These are phyloP conservation scores for Graphiopsis chlorocephala DNA, from an alignment of 2,329 filamentous ascomycete genomes.

Conservation along the genomic window DNA sequence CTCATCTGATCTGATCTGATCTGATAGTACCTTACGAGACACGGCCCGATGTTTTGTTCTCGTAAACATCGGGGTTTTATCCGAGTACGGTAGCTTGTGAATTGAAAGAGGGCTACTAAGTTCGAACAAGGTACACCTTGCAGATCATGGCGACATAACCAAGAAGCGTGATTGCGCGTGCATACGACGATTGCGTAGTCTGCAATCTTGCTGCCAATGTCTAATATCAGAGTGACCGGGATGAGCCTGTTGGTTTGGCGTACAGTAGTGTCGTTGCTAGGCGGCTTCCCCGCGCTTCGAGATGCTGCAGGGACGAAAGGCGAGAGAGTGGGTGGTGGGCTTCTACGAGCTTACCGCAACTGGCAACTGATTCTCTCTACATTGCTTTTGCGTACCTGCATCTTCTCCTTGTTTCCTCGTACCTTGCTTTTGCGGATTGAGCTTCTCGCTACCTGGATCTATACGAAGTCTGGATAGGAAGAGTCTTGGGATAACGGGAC, in stretches of 20 bases:
- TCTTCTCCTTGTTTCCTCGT: neutral
- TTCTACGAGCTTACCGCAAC: constrained; percentile 1
- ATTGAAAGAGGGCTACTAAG: neutral
- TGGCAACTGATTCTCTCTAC: neutral
- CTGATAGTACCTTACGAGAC: neutral
- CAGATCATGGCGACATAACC: neutral
- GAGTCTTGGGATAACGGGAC: neutral
- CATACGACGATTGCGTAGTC: neutral
- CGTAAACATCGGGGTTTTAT: neutral
- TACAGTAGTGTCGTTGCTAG: neutral
- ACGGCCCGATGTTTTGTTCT: neutral
- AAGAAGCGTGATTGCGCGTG: neutral
- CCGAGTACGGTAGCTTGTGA: neutral
- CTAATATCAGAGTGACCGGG: neutral
- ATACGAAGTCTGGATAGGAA: neutral
- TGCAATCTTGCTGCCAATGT: neutral
- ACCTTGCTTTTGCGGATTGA: neutral
- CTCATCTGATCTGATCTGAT: neutral
- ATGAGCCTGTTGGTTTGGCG: neutral
- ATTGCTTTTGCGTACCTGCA: neutral
- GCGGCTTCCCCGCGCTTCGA: neutral
- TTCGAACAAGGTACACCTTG: neutral
- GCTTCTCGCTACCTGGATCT: neutral
- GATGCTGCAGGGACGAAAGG: constrained; percentile 3
- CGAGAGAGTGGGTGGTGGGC: neutral